Conservation (phyloP, 2,329 filamentous ascomycete species). For the Fulvia fulva region DNA sequence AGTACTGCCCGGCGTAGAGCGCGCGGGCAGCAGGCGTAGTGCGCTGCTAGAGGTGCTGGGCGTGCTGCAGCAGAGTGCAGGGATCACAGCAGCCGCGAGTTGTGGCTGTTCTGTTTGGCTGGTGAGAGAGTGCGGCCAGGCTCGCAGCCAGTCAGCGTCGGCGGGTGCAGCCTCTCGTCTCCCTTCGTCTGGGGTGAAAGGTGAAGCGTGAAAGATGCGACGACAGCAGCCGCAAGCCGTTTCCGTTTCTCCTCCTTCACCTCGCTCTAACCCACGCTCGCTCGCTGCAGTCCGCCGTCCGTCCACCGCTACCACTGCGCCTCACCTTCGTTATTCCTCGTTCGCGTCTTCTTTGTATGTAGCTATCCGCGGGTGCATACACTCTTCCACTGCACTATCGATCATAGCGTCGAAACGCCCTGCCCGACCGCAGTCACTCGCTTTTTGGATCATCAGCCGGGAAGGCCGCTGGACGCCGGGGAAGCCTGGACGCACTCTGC, state of each 20-base stretch:
- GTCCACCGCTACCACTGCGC: not conserved
- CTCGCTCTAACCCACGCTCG: not conserved
- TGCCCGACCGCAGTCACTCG: slow-evolving; percentile 3
- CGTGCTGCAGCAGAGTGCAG: not conserved
- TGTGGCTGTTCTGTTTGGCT: not conserved
- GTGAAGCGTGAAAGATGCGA: not conserved
- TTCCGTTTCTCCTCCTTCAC: not conserved
- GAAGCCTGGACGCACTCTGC: not conserved
- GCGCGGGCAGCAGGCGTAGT: not conserved
- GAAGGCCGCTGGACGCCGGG: slow-evolving; percentile 4
- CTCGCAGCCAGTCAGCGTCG: not conserved
- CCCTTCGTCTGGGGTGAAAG: not conserved
- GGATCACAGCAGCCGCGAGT: not conserved
- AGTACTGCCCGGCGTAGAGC: not conserved
- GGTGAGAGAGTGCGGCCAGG: not conserved
- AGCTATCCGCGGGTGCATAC: not conserved
- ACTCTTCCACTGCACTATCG: too few relatives aligned
- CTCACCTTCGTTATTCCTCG: not conserved
- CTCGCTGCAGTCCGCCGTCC: not conserved
- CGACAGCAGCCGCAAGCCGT: not conserved
- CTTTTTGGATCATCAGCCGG: slow-evolving; percentile 4
- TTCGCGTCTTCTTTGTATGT: not conserved
- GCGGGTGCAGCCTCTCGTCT: not conserved
- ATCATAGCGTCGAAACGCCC: not conserved
- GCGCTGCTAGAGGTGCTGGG: not conserved